A percentile compares a stretch with the other conserved stretches of the same genome.
phyloP scores from a whole-genome alignment of 2,329 filamentous ascomycete species.

The Penicillium italicum region DNA sequence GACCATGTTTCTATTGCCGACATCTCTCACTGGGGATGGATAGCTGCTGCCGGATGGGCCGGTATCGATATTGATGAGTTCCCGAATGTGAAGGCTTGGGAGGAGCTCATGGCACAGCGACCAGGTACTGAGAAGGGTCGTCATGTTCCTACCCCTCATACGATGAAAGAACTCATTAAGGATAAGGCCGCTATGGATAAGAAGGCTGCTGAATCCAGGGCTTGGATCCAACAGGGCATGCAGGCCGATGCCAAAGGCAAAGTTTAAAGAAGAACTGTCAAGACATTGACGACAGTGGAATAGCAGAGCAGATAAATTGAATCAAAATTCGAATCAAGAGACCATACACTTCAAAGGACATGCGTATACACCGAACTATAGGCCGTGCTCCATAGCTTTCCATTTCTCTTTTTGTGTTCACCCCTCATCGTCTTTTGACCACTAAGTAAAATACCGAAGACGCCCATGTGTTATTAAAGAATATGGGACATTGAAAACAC shows the following conservation, averaged over 20 bases:
- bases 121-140: slow-evolving; percentile 72
- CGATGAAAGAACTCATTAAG: slow-evolving; percentile 56
- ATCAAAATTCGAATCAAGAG: neutral
- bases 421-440: neutral
- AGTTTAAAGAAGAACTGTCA: neutral
- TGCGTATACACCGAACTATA: neutral
- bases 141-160: slow-evolving; percentile 65
- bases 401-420: neutral
- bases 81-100: slow-evolving; percentile 72
- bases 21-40: slow-evolving; percentile 77
- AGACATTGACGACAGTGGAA: neutral
- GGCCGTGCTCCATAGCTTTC: neutral
- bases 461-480: too few species aligned
- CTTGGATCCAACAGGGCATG: slow-evolving; percentile 69
- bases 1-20: slow-evolving; percentile 59
- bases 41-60: slow-evolving; percentile 56
- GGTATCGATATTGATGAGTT: slow-evolving; percentile 71
- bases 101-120: slow-evolving; percentile 65
- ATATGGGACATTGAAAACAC: too few species aligned
- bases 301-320: neutral
- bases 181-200: slow-evolving; percentile 58
- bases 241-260: slow-evolving; percentile 59
- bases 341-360: neutral
- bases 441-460: too few species aligned
- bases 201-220: slow-evolving; percentile 50